Evolutionary conservation across 352 stramenopile genomes (phyloP).

Genomic region (Pythium coloratum): DNA sequence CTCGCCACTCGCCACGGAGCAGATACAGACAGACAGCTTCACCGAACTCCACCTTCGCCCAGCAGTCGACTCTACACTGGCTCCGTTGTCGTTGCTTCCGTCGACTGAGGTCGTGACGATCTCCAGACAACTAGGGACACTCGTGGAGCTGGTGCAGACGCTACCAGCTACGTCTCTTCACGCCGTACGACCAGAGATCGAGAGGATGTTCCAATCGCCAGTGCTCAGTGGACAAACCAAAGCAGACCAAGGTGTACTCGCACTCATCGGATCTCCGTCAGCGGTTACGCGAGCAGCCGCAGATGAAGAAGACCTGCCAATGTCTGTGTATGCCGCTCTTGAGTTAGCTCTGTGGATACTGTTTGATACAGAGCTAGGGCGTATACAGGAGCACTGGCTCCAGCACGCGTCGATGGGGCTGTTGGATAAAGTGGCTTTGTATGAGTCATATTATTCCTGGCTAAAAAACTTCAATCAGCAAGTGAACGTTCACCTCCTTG

Average conservation of each 20-base stretch:
- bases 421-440: conserved; percentile 18
- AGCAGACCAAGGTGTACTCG: neutral
- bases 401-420: conserved; percentile 6
- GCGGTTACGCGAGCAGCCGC: neutral
- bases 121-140: neutral
- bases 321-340: neutral
- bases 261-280: neutral
- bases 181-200: neutral
- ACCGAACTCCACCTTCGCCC: neutral
- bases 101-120: neutral
- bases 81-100: conserved; percentile 14
- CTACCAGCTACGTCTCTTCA: neutral
- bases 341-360: conserved; percentile 9
- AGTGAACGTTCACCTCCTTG: neutral
- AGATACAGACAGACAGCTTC: neutral
- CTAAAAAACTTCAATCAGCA: conserved; percentile 5
- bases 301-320: neutral
- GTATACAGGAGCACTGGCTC: conserved; percentile 6
- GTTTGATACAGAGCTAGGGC: conserved; percentile 3
- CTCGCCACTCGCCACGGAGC: neutral
- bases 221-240: neutral
- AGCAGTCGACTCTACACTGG: neutral
- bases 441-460: conserved; percentile 16
- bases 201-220: neutral
- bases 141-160: conserved; percentile 9